Percentiles rank a stretch among this genome's conserved stretches.
Conservation (phyloP, 257 asterid genomes). For the Plantago elongata region DNA sequence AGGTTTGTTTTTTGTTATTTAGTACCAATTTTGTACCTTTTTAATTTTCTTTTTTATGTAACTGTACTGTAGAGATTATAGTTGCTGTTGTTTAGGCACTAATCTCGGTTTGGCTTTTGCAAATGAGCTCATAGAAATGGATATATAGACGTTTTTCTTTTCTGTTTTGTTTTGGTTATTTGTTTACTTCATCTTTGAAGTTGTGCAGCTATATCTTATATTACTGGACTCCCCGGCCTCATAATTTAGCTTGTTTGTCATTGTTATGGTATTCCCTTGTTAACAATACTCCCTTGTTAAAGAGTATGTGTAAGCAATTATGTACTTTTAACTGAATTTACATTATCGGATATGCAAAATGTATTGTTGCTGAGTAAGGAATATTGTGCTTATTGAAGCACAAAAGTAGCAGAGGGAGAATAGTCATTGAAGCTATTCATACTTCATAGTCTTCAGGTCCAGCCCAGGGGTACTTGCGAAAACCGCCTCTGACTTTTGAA, state of each 20-base stretch:
- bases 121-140: not conserved
- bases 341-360: not conserved
- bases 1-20: not conserved
- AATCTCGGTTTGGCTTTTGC: not conserved
- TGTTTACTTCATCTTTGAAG: no score
- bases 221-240: no score
- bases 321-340: not conserved
- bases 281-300: not conserved
- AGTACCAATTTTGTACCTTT: not conserved
- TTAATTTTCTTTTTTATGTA: not conserved
- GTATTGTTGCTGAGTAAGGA: no score
- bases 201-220: no score
- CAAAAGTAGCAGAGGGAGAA: not conserved
- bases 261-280: no score
- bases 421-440: not conserved
- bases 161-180: no score
- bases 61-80: not conserved
- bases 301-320: not conserved
- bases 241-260: no score
- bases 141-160: no score
- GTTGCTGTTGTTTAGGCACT: not conserved
- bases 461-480: slow-evolving; percentile 70
- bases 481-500: slow-evolving; percentile 45
- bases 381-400: slow-evolving; percentile 1
- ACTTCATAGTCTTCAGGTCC: slow-evolving; percentile 62